Evolutionary conservation across 2,329 filamentous ascomycete genomes (phyloP), one percentile per base, ranked within the genome.

Genomic region (Escovopsis weberi): DNA sequence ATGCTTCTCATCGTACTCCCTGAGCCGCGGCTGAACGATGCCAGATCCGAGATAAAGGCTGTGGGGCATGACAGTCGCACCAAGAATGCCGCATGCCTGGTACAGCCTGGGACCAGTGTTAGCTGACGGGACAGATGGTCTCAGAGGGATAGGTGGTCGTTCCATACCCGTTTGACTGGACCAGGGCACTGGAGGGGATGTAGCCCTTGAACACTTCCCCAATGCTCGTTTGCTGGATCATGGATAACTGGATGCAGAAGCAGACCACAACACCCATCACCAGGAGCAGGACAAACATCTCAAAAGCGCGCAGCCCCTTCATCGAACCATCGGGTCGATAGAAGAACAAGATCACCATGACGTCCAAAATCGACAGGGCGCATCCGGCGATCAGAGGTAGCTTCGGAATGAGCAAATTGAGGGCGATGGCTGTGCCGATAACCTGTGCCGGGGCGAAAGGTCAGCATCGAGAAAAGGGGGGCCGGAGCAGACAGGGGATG

Each of bases 41-140:
- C 79, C 80, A 5, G 75, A 80, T 19, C 80, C 80, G 4, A 85
- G 67, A 50, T 78, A 84, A 4, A 84, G 61, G 41, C 73, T 78
- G 51, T 82, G 78, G 4, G 78, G 78, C 78, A 82, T 82, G 23
- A 82, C 80, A 0, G 82, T 87, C 4, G 82, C 82, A 2, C 82
- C 82, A 0, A 87, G 66, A 44, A 87, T 87, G 41, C 82, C 82
- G 48, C 82, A 87, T 1, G 81, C 74, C 58, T 83, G 78, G 55
- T 82, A 84, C 0, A 80, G 42, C 12, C 55, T 55, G 26, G 4
- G 18, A 15, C 15, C 15, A 15, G 15, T 15, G 15, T 15, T 15
- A 15, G 15, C 15, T 10, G 10, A 30, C 28, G 28, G 10, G 28
- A 30, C 28, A 30, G 10, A 10, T 6, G 28, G 28, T 30, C 6